phyloP scores from a whole-genome alignment of 495 filamentous ascomycete genomes.

The Hypoxylon fuscum region DNA sequence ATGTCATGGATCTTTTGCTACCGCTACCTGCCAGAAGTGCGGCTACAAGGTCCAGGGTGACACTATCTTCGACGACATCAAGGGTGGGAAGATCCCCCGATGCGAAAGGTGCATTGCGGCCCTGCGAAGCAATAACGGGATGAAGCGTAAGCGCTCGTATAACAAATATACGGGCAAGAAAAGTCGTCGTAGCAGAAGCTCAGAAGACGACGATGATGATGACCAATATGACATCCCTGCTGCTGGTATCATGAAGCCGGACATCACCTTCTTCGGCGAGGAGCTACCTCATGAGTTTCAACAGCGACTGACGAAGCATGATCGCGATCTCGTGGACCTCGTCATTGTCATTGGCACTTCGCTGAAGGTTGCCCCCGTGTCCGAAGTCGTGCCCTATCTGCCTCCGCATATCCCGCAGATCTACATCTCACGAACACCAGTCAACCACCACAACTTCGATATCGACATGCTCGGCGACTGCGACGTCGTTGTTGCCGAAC shows the following conservation, averaged over 20 bases:
- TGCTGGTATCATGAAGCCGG: constrained; percentile 97
- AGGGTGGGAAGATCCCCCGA: constrained; percentile 71
- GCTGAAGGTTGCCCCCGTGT: constrained; percentile 95
- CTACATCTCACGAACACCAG: constrained; percentile 89
- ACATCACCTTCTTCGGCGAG: constrained; percentile 98
- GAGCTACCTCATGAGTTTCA: constrained; percentile 84
- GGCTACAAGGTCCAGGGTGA: constrained; percentile 76
- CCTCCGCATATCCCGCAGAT: constrained; percentile 87
- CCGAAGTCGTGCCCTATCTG: constrained; percentile 84
- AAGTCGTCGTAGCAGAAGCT: constrained; percentile 71
- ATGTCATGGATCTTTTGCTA: constrained; percentile 95
- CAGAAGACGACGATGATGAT: constrained; percentile 66
- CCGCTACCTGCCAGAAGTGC: constrained; percentile 89
- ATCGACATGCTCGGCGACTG: constrained; percentile 94
- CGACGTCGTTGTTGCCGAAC: constrained; percentile 88
- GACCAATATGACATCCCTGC: constrained; percentile 72
- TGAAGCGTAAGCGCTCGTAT: constrained; percentile 79
- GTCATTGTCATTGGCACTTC: constrained; percentile 96
- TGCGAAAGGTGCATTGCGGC: constrained; percentile 67
- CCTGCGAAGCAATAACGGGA: too few relatives aligned
- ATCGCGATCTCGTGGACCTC: constrained; percentile 83
- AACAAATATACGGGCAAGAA: constrained; percentile 67
- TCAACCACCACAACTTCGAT: constrained; percentile 91
- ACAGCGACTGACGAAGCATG: constrained; percentile 78
- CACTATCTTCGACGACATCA: constrained; percentile 80